phyloP scores from a whole-genome alignment of 2,329 filamentous ascomycete genomes.

The Fusarium sp. region DNA sequence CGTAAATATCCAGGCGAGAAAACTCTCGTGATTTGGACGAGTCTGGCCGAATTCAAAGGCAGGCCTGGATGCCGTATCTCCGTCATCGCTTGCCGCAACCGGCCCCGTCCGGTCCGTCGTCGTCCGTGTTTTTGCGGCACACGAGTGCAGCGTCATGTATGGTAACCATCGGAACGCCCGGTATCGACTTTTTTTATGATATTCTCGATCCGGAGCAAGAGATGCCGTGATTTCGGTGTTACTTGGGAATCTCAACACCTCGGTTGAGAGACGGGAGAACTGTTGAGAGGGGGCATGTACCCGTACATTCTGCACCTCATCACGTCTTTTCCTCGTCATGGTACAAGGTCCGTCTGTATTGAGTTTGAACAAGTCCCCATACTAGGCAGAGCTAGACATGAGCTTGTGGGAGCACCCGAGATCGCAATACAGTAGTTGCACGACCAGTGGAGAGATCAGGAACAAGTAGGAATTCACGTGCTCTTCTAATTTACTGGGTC shows the following conservation, averaged over 20 bases:
- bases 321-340: constrained; percentile 23
- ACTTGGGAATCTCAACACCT: not conserved
- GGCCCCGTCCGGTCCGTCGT: not conserved
- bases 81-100: not conserved
- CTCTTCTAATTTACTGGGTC: not conserved
- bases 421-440: not conserved
- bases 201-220: not conserved
- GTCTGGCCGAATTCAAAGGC: not conserved
- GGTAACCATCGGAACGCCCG: not conserved
- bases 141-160: not conserved
- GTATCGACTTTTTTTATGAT: not conserved
- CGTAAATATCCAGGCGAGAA: not conserved
- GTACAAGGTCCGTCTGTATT: not conserved
- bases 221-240: not conserved
- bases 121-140: not conserved
- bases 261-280: not conserved
- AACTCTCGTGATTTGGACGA: not conserved
- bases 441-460: constrained; percentile 8
- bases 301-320: not conserved
- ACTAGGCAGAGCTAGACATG: constrained; percentile 9
- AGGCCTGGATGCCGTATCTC: not conserved
- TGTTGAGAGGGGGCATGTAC: constrained; percentile 1
- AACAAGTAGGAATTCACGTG: not conserved
- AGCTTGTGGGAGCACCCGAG: not conserved
- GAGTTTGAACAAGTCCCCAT: constrained; percentile 14